Base-by-base conservation (phyloP, 2,329 filamentous ascomycete species). In the Penicillium sp. region DNA sequence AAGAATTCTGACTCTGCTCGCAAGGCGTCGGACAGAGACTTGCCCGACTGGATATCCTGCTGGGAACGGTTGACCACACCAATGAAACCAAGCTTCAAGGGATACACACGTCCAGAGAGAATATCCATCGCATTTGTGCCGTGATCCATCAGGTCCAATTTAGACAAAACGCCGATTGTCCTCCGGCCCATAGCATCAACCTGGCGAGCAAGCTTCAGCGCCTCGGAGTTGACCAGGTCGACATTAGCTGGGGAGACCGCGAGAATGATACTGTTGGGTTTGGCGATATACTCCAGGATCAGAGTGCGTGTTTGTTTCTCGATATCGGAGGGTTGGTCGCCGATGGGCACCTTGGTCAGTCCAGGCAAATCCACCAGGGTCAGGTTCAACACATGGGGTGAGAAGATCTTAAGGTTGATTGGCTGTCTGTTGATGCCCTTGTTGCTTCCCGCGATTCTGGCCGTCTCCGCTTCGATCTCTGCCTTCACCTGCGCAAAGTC, bases 401-500 rank as follows among this genome's bases (percentile, higher is more conserved):
- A 97, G 79, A 96, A 99, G 60, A 99, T 94, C 74, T 97, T 97
- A 64, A 99, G 84, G 77, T 99, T 97, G 75, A 99, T 99, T 56
- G 94, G 92, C 72, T 96, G 91, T 60, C 94, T 84, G 75, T 96
- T 97, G 79, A 99, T 99, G 68, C 94, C 94, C 78, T 97, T 97
- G 80, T 99, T 99, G 78, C 85, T 95, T 67, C 94, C 94, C 55
- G 90, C 90, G 79, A 99, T 96, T 67, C 94, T 87, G 55, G 91
- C 86, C 18, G 95, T 99, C 79, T 99, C 94, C 60, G 91, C 92
- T 79, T 97, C 94, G 67, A 99, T 97, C 77, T 99, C 94, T 69
- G 90, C 86, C 77, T 95, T 94, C 66, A 99, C 93, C 72, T 95
- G 90, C 67, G 83, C 84, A 75, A 99, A 99, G 75, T 97, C 91